Conservation (phyloP, 257 asterid species). For the Lycium ferocissimum region DNA sequence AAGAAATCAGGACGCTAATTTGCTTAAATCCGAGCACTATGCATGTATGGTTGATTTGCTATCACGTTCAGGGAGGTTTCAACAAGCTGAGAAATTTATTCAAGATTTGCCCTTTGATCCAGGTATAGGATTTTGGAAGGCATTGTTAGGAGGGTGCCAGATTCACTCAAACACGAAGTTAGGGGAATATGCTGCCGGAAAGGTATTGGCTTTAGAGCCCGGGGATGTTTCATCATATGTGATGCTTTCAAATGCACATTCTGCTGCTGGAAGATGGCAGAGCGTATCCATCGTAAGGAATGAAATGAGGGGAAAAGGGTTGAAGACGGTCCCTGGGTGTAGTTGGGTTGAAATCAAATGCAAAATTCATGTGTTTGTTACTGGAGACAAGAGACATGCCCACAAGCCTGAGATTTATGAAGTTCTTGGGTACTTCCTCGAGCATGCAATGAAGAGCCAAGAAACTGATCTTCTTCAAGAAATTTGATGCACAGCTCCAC, state of each 20-base stretch:
- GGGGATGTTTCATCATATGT: constrained; percentile 84
- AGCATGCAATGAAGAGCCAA: constrained; percentile 43
- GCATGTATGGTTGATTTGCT: constrained; percentile 78
- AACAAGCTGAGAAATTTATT: constrained; percentile 65
- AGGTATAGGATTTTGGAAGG: constrained; percentile 91
- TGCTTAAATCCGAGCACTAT: constrained; percentile 71
- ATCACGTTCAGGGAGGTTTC: constrained; percentile 81
- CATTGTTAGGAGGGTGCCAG: constrained; percentile 80
- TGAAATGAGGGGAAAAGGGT: constrained; percentile 66
- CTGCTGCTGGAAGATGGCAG: constrained; percentile 83
- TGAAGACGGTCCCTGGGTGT: constrained; percentile 71
- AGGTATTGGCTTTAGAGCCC: constrained; percentile 71
- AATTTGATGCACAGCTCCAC: constrained; percentile 23
- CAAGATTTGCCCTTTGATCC: constrained; percentile 77
- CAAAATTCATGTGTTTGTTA: constrained; percentile 70
- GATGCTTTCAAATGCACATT: constrained; percentile 87
- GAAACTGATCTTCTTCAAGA: constrained; percentile 30
- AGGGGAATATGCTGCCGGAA: constrained; percentile 64
- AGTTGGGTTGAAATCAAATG: constrained; percentile 80
- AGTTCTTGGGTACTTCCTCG: constrained; percentile 45
- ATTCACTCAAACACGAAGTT: constrained; percentile 62
- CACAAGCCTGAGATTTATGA: constrained; percentile 48
- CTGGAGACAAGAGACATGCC: constrained; percentile 58
- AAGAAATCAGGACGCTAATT: constrained; percentile 43
- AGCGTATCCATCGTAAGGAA: constrained; percentile 50